Base-by-base conservation (phyloP, 345 rosid genomes). In the Syzygium aromaticum region DNA sequence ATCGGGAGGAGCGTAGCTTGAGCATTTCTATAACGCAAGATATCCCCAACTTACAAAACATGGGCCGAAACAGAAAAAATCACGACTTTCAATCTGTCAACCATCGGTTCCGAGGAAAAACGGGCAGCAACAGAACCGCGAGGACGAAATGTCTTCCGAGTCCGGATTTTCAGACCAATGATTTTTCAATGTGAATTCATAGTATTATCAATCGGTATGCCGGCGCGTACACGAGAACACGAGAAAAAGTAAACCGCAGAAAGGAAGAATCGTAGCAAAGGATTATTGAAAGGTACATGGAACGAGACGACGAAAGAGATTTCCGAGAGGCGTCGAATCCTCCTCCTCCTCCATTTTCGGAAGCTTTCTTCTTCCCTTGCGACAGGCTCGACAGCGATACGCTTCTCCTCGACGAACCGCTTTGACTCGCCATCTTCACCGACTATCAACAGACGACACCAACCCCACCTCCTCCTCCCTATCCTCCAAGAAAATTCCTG, bases 371-470 rank as follows among this genome's bases (percentile, higher is more conserved):
- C 94, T 90, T 95, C 56, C 91, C 92, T 52, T 86, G 89, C 38
- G 95, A 93, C 1, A 93, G 88, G 87, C 80, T 93, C 57, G 94
- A 64, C 67, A 91, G 46, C 59, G 98, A 91, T 82, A 92, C n/a
- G 84, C 94, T 95, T 86, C 90, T 94, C 91, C 98, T 92, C 52
- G 97, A 93, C 54, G 98, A 89, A 85, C 96, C 95, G 54, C 93
- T 93, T 89, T 95, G 97, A 91, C 94, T 93, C 11, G 97, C 93
- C 99, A 98, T 98, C 86, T 90, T 52, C 89, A 33, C 86, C 77
- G 8, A 57, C 21, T 73, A 54, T 85, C 88, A 46, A 67, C 86
- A 54, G 84, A 84, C 88, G 30, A 56, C 86, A 54, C 88, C 85
- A 77, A 61, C 51, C 77, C 46, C 84, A 40, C n/a, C 80, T 22